Evolutionary conservation across 1,284 basidiomycete genomes (phyloP).

Genomic region (Moesziomyces parantarcticus): DNA sequence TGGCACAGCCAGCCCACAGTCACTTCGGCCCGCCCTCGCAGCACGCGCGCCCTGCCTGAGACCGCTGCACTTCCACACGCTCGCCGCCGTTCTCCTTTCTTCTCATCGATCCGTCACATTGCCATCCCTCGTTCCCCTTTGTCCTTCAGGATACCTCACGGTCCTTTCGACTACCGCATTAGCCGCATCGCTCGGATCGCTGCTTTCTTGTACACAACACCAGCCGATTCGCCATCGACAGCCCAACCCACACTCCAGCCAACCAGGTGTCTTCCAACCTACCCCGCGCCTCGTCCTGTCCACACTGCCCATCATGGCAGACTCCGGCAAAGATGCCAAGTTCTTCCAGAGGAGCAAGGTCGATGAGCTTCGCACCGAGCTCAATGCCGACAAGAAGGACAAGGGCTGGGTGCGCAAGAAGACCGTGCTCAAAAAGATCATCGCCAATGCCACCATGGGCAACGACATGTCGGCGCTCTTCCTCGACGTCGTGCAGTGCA

Average conservation of each 20-base stretch:
- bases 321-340: slow-evolving; percentile 64
- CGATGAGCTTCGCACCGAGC: slow-evolving; percentile 64
- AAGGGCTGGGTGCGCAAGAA: slow-evolving; percentile 65
- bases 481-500: slow-evolving; percentile 82
- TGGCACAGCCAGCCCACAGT: too few species aligned
- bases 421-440: slow-evolving; percentile 66
- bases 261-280: neutral
- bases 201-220: too few species aligned
- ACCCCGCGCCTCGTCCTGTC: neutral
- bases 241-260: neutral
- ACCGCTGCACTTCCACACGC: too few species aligned
- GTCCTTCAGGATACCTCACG: neutral
- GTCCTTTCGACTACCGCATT: too few species aligned
- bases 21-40: too few species aligned
- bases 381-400: slow-evolving; percentile 65
- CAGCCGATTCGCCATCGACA: neutral
- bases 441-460: slow-evolving; percentile 68
- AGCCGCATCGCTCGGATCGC: too few species aligned
- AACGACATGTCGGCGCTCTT: slow-evolving; percentile 89
- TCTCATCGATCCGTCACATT: neutral
- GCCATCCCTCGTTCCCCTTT: neutral
- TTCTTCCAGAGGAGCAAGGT: slow-evolving; percentile 66
- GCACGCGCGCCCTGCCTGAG: neutral
- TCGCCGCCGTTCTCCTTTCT: neutral
- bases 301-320: slow-evolving; percentile 45